Conservation (phyloP, 31 red algal genomes). For the Porphyra umbilicalis region DNA sequence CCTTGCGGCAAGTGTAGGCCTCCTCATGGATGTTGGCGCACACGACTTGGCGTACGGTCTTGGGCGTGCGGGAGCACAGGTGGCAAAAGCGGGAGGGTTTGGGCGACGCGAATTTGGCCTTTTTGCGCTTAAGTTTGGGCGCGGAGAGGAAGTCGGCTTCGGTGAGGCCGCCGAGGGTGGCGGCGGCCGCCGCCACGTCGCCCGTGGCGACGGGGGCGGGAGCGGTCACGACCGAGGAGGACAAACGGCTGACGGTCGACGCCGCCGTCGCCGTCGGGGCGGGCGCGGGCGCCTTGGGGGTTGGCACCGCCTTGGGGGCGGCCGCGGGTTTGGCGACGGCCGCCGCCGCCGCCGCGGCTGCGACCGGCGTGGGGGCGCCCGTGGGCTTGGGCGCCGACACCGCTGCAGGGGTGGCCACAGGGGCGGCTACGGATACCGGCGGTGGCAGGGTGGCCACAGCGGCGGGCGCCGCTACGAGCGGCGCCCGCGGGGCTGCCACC, state of each 20-base stretch:
- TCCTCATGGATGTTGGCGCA: constrained; percentile 31
- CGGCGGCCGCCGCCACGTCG: not conserved
- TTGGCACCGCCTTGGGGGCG: not conserved
- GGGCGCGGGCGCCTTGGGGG: not conserved
- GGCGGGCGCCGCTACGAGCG: not conserved
- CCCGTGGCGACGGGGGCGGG: not conserved
- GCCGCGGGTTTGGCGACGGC: not conserved
- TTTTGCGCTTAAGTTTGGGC: not conserved
- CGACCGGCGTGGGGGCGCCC: not conserved
- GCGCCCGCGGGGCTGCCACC: not conserved
- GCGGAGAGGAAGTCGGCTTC: not conserved
- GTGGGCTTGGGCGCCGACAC: not conserved
- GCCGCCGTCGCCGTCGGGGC: too few species aligned
- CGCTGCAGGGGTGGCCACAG: not conserved
- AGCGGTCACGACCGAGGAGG: not conserved
- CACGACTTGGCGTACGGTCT: constrained; percentile 16
- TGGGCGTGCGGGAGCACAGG: constrained; percentile 60
- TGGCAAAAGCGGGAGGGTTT: constrained; percentile 71
- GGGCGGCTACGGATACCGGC: not conserved
- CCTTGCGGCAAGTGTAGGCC: constrained; percentile 56
- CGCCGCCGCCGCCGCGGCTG: not conserved
- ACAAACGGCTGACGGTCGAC: not conserved
- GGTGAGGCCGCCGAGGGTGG: not conserved
- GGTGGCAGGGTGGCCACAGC: not conserved
- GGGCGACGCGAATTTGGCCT: constrained; percentile 16